phyloP scores from a whole-genome alignment of 495 filamentous ascomycete species.

The Lasiosphaeris hirsuta region DNA sequence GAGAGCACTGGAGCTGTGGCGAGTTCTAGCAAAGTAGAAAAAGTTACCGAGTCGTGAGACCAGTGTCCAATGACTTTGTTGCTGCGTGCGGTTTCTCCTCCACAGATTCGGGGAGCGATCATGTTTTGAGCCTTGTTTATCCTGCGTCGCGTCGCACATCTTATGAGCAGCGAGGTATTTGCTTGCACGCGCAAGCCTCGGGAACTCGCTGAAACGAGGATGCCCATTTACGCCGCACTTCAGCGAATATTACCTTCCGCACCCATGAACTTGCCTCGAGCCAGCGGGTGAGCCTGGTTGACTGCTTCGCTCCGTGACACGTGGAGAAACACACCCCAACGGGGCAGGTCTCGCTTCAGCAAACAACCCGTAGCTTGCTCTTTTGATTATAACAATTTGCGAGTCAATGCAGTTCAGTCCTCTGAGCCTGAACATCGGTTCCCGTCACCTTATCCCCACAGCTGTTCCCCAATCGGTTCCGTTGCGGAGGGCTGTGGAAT shows the following conservation, averaged over 20 bases:
- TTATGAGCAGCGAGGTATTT: constrained; percentile 10
- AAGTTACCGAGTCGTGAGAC: no score
- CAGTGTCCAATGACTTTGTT: neutral
- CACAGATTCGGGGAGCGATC: constrained; percentile 6
- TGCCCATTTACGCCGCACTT: neutral
- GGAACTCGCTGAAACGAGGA: constrained; percentile 21
- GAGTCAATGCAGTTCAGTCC: constrained; percentile 23
- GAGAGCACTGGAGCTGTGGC: no score
- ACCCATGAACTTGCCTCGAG: constrained; percentile 16
- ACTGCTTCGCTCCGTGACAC: constrained; percentile 6
- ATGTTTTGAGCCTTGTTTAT: constrained; percentile 19
- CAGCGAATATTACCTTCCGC: constrained; percentile 1
- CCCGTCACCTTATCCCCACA: no score
- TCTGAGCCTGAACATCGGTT: no score
- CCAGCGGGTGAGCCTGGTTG: neutral
- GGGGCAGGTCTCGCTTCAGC: neutral
- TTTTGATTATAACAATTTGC: constrained; percentile 31
- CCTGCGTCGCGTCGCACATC: constrained; percentile 16
- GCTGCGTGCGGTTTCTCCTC: neutral
- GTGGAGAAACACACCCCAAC: constrained; percentile 5
- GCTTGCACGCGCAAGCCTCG: constrained; percentile 10
- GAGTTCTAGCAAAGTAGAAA: no score
- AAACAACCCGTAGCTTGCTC: neutral
- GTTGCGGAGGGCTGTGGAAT: no score
- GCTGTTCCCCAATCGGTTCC: no score